A percentile compares a stretch with the other conserved stretches of the same genome.
phyloP scores from a whole-genome alignment of 2,329 filamentous ascomycete genomes.

The Monilinia aucupariae region DNA sequence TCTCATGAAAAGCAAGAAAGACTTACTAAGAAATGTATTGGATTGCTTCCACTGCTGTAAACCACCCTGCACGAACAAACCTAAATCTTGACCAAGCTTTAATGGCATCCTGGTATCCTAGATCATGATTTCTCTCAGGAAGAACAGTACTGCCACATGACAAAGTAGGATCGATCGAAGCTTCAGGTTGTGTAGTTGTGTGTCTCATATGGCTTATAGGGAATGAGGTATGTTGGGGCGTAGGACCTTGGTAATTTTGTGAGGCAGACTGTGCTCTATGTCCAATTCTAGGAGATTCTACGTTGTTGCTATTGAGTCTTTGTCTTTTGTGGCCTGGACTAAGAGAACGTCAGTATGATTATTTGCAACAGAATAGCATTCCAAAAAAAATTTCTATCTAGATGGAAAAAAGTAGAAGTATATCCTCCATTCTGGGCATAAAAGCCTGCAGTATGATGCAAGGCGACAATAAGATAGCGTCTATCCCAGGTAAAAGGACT shows the following conservation, averaged over 20 bases:
- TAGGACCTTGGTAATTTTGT: constrained; percentile 19
- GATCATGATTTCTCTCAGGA: constrained; percentile 38
- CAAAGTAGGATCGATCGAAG: constrained; percentile 31
- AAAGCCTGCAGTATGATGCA: constrained; percentile 16
- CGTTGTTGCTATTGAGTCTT: constrained; percentile 23
- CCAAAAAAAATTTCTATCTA: no score
- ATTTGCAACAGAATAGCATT: not conserved
- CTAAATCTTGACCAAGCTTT: constrained; percentile 87
- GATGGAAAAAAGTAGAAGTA: not conserved
- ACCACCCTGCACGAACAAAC: constrained; percentile 96
- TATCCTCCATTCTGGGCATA: not conserved
- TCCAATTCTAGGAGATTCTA: constrained; percentile 28
- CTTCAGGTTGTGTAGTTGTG: constrained; percentile 22
- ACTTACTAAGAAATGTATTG: constrained; percentile 86
- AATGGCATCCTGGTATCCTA: constrained; percentile 63
- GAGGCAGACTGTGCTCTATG: constrained; percentile 19
- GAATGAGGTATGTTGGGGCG: constrained; percentile 21
- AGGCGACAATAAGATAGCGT: not conserved
- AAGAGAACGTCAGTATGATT: constrained; percentile 38
- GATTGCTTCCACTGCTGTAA: constrained; percentile 88
- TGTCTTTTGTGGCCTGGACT: constrained; percentile 35
- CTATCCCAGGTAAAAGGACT: constrained; percentile 30
- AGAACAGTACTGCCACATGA: constrained; percentile 20
- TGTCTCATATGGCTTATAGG: constrained; percentile 24
- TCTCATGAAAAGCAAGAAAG: not conserved